Evolutionary conservation across 1,139 yeast genomes (phyloP), one percentile per base, ranked within the genome.

Genomic region (Citeromyces siamensis): DNA sequence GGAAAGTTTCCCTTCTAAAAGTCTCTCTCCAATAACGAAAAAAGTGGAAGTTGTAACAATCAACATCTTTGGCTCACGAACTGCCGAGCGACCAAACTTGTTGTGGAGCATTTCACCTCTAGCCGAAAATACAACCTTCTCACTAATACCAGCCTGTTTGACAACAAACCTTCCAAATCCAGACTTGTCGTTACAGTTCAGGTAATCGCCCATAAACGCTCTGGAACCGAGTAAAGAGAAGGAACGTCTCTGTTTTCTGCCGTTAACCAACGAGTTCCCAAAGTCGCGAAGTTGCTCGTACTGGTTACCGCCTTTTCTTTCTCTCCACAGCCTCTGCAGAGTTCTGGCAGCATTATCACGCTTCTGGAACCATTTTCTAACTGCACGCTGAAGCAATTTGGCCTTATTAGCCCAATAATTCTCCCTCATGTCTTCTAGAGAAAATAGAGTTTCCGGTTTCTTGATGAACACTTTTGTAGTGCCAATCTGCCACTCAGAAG

Each of bases 351-450:
- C 90, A 51, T 85, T 95, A 42, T 78, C 81, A 58, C 88, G 79
- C 51, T 84, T 69, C 53, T 78, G 78, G 43, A 79, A 60, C 53
- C 81, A 84, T 47, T 84, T 68, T 62, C 98, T 73, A 88, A 96
- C 86, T 4, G 98, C 97, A 47, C 97, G 72, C 62, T 93, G 99
- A 47, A 93, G 90, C 49, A 95, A 73, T 2, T 95, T 88, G 3
- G 98, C 98, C 95, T 90, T 93, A 50, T 84, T 85, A 53, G 86
- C 93, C 98, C 98, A 93, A 55, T 86, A 93, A 61, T 79, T 82
- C 51, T 93, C 99, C 57, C 98, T 75, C 93, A 88, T 78, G 51
- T 85, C 93, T 59, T 93, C 99, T 42, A 93, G 64, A 0, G 95
- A 95, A 58, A 93, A 93, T 47, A 93, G 66, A 0, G 98, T 90